Evolutionary conservation across 192 early-diverging fungal genomes (phyloP), one percentile per base, ranked within the genome.

Genomic region (Coemansia sp.): DNA sequence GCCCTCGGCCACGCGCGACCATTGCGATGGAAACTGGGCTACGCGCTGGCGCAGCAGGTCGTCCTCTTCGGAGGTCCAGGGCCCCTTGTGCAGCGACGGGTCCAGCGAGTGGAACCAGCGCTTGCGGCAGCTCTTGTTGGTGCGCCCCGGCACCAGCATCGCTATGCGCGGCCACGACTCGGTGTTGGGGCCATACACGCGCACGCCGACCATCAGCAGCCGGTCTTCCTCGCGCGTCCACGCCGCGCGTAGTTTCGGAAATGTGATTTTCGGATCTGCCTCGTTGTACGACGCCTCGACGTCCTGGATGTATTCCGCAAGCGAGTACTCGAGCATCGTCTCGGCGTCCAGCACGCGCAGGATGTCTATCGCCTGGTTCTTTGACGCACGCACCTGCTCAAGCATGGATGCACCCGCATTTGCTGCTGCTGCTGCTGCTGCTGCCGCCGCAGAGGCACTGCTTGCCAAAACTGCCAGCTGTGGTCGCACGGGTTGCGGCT

Each of bases 171-270:
- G 79, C 90, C 90, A 91, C 51, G 86, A 87, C 70, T 90, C 90
- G 6, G 87, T 85, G 64, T 88, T 86, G 40, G 86, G 83, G n/a
- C 87, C 87, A 56, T 89, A 86, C 0, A 85, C 58, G 42, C 83
- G 77, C 6, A 95, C 91, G 6, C 90, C 92, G 5, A 87, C 55
- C 46, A 81, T 80, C 43, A 95, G 70, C 16, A 89, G 63, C 27
- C 81, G 72, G 63, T 94, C 91, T 35, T 95, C 94, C 49, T 91
- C 88, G 7, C 77, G 67, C 12, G 90, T 89, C 94, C 94, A 95
- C 19, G 76, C 66, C 6, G 83, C 72, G 23, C 79, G 65, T 31
- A 81, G 69, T 56, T 80, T 80, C 18, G 77, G 77, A 44, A 75
- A 71, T 0, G 59, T 63, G 21, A 67, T 31, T 30, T 52, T 51